phyloP scores from a whole-genome alignment of 768 basidiomycete genomes.

The Tremella mesenterica region DNA sequence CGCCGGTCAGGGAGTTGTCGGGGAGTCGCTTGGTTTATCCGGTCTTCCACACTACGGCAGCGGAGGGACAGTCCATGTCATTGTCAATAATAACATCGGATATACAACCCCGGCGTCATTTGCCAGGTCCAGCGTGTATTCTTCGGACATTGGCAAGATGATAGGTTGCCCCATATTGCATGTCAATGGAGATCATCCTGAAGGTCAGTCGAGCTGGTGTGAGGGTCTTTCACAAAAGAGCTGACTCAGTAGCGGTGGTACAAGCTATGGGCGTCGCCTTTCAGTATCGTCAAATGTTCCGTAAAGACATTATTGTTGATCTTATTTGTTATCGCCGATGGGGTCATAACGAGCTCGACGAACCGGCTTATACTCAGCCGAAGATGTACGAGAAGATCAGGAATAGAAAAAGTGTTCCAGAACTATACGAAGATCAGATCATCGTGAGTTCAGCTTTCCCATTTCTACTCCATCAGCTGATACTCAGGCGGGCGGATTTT shows the following conservation, averaged over 20 bases:
- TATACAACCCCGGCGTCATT: conserved; percentile 82
- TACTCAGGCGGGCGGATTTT: conserved; percentile 50
- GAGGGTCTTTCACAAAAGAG: not conserved
- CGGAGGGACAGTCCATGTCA: conserved; percentile 81
- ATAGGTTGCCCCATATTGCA: conserved; percentile 80
- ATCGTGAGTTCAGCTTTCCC: conserved; percentile 50
- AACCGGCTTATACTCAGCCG: conserved; percentile 78
- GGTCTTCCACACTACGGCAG: conserved; percentile 85
- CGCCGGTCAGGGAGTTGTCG: conserved; percentile 79
- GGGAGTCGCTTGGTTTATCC: conserved; percentile 77
- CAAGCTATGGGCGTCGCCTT: conserved; percentile 82
- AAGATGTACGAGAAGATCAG: conserved; percentile 85
- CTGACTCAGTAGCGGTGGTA: conserved; percentile 54
- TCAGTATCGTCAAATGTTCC: conserved; percentile 74
- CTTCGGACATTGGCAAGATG: conserved; percentile 65
- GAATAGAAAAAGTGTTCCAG: conserved; percentile 64
- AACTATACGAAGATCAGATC: conserved; percentile 70
- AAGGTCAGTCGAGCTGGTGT: conserved; percentile 45
- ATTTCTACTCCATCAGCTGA: not conserved
- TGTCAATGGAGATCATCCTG: conserved; percentile 83
- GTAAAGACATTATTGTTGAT: conserved; percentile 84
- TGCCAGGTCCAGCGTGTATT: conserved; percentile 77
- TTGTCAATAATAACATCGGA: conserved; percentile 73
- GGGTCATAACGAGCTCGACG: conserved; percentile 82
- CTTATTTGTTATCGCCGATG: conserved; percentile 78